Base-by-base conservation (phyloP, 192 early-diverging fungal species). In the Entrophospora sp. region DNA sequence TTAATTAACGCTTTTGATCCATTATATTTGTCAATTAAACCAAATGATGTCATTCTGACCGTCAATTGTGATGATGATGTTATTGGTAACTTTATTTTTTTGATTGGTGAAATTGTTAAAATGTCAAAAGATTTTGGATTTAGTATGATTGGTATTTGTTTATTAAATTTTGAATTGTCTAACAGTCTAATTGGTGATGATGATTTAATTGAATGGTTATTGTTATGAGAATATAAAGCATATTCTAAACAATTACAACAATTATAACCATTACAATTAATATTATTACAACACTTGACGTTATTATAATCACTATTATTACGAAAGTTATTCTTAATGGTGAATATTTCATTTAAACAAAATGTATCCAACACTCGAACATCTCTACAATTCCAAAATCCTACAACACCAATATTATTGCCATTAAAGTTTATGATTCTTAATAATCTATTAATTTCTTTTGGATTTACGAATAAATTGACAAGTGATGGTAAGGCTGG, bases 1-100 rank as follows among this genome's bases (percentile, higher is more conserved):
- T n/a, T n/a, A 5, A 28, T 7, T 13, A 74, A 37, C 18, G 72
- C 53, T 24, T 25, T 28, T 4, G 44, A 61, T 13, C 72, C 48
- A 31, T 74, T 74, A 45, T 71, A 74, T 45, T 74, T 74, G 53
- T 74, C 59, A 34, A 67, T 61, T 10, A 74, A 44, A 9, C 72
- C 72, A 20, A 74, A 44, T 31, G 64, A 71, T 12, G 72, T 34
- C 2, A 67, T 38, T 16, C 55, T 59, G n/a, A 52, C 12, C 22
- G 9, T 45, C 28, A 18, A 57, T 31, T 32, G 31, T 9, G 34
- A 8, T 64, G 0, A 4, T 4, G 22, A n/a, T n/a, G 14, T 10
- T 58, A 37, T 10, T 14, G 40, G n/a, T 4, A 6, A 18, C 18
- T 20, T 34, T 46, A 28, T 20, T 5, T 14, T 30, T 53, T 51